A percentile compares a stretch with the other conserved stretches of the same genome.
These are phyloP conservation scores for Cladobotryum protrusum DNA, from an alignment of 2,329 filamentous ascomycete species.

Conservation along the genomic window DNA sequence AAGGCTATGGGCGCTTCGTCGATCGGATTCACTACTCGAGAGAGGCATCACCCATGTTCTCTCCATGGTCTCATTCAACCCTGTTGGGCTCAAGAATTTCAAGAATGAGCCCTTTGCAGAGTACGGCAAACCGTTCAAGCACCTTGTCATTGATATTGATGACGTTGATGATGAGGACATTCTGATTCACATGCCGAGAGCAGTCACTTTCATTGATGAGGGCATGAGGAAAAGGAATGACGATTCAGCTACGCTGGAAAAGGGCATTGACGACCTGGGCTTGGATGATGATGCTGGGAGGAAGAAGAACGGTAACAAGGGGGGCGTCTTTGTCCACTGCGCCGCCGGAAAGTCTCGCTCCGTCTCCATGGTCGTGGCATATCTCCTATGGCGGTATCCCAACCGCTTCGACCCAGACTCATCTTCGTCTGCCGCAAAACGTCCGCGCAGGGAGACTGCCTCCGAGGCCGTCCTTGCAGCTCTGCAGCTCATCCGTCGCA, in stretches of 20 bases:
- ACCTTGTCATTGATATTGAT: constrained; percentile 77
- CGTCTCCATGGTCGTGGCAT: constrained; percentile 76
- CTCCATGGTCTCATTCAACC: constrained; percentile 63
- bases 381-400: constrained; percentile 66
- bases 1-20: constrained; percentile 74
- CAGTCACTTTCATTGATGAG: constrained; percentile 76
- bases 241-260: constrained; percentile 2
- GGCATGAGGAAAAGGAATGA: constrained; percentile 44
- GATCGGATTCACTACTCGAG: constrained; percentile 61
- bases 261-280: constrained; percentile 7
- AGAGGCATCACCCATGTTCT: constrained; percentile 83
- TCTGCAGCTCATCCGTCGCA: constrained; percentile 61
- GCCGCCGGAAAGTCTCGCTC: constrained; percentile 96
- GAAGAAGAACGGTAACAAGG: constrained; percentile 18
- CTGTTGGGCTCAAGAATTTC: constrained; percentile 34
- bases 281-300: constrained; percentile 4
- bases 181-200: constrained; percentile 69
- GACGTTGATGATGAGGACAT: constrained; percentile 88
- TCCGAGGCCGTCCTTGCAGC: constrained; percentile 51
- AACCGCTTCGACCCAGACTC: constrained; percentile 39
- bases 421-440: constrained; percentile 5
- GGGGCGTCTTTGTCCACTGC: constrained; percentile 59
- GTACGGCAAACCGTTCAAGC: constrained; percentile 55
- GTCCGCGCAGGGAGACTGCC: constrained; percentile 28
- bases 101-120: constrained; percentile 44